Base-by-base conservation (phyloP, 495 filamentous ascomycete genomes). In the Xylaria sp. region DNA sequence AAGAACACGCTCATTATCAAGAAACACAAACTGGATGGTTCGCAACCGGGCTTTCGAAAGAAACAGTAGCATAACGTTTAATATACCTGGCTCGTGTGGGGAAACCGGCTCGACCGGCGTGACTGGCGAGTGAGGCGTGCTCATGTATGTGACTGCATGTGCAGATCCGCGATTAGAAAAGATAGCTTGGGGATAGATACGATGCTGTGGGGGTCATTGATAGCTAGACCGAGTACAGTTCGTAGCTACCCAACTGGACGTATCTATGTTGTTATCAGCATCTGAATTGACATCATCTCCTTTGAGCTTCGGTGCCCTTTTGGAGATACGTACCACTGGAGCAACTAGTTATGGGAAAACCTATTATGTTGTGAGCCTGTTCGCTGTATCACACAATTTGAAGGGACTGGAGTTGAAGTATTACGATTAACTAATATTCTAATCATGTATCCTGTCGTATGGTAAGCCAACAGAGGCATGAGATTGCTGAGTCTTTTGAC, bases 181-280 rank as follows among this genome's bases (percentile, higher is more conserved):
- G n/a, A n/a, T 26, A 9, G 17, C 7, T 35, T 21, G 48, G 46
- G 11, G 46, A 26, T 35, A 29, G 31, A 8, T 31, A 41, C 21
- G 63, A 53, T 15, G 15, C 12, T 12, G 64, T 43, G 64, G 64
- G 64, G 46, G 64, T 40, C 46, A 55, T 41, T 53, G 64, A 67
- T 67, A 67, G 26, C 64, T 1, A 33, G 8, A 6, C 4, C 14
- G 14, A 33, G 2, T 5, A 17, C 29, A 9, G 29, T 35, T 35
- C 35, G 11, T 50, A 50, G n/a, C 46, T 24, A 8, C 46, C 46
- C 46, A 50, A 50, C n/a, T 50, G n/a, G 19, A 50, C 50, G 9
- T 26, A 11, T 21, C 48, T 50, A 26, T 52, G 48, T 52, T 14
- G 1, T 52, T 26, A 26, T 52, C 21, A 14, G 3, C 48, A 52